Conservation (phyloP, 352 stramenopile genomes). For the Phytophthora kernoviae region DNA sequence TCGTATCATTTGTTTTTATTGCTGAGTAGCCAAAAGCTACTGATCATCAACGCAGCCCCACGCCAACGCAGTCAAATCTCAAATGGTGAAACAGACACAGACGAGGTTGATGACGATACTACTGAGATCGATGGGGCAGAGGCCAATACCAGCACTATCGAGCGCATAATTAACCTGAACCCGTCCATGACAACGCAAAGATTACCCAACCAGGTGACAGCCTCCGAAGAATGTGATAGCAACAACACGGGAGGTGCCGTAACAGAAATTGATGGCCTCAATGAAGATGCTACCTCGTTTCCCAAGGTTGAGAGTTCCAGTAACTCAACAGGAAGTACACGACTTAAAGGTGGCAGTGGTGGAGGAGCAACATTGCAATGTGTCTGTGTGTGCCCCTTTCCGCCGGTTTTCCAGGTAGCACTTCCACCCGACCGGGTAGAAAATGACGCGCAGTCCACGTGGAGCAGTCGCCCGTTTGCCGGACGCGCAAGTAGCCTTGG, state of each 20-base stretch:
- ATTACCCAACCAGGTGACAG: not conserved
- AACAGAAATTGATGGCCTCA: conserved; percentile 7
- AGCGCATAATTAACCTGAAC: conserved; percentile 46
- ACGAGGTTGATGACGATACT: not conserved
- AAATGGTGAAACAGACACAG: not conserved
- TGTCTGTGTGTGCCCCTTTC: conserved; percentile 62
- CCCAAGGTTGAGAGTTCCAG: conserved; percentile 1
- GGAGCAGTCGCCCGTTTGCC: conserved; percentile 40
- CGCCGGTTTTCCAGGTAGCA: conserved; percentile 50
- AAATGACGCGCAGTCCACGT: conserved; percentile 33
- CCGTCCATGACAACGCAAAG: conserved; percentile 7
- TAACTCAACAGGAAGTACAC: not conserved
- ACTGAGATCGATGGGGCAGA: conserved; percentile 14
- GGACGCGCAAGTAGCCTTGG: conserved; percentile 27
- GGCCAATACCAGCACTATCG: conserved; percentile 24
- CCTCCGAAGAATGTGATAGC: conserved; percentile 1
- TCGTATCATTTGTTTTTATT: conserved; percentile 60
- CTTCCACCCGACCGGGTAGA: not conserved
- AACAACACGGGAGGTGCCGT: not conserved
- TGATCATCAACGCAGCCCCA: conserved; percentile 48
- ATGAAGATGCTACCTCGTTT: conserved; percentile 1
- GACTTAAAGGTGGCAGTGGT: conserved; percentile 1
- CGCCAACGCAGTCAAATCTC: conserved; percentile 5
- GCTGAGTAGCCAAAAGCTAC: conserved; percentile 57
- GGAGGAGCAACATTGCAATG: conserved; percentile 15